These are phyloP conservation scores for Geranium rotundifolium DNA, from an alignment of 345 rosid species.

Conservation along the genomic window DNA sequence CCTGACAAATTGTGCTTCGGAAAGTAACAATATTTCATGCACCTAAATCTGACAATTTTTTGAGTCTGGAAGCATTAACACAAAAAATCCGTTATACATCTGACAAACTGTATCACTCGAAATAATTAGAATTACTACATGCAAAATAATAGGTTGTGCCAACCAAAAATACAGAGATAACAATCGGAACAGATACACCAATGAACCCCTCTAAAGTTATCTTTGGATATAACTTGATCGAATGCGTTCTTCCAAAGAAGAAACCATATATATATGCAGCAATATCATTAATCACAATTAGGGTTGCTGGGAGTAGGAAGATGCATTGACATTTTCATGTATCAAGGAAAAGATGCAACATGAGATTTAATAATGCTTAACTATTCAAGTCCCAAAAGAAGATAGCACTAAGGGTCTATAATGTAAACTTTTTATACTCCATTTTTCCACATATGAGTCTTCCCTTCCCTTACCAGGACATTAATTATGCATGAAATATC, in stretches of 20 bases:
- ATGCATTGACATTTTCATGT: constrained; percentile 26
- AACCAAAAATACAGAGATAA: constrained; percentile 83
- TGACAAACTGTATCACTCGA: too few species aligned
- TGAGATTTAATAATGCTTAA: background rate
- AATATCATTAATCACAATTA: constrained; percentile 84
- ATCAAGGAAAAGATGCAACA: constrained; percentile 7
- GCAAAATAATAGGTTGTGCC: constrained; percentile 8
- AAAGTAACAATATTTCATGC: too few species aligned
- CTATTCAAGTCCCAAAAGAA: background rate
- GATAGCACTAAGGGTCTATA: background rate
- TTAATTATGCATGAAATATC: constrained; percentile 40
- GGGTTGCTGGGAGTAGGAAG: constrained; percentile 96
- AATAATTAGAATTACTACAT: too few species aligned
- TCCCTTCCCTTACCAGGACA: constrained; percentile 76
- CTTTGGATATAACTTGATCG: constrained; percentile 96
- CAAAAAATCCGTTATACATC: too few species aligned
- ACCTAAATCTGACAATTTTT: too few species aligned
- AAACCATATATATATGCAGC: constrained; percentile 82
- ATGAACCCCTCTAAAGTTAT: constrained; percentile 98
- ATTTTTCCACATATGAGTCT: constrained; percentile 57
- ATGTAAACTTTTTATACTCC: too few species aligned
- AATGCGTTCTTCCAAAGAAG: constrained; percentile 93
- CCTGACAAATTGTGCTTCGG: too few species aligned
- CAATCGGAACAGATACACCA: constrained; percentile 83
- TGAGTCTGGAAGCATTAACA: too few species aligned